phyloP scores from a whole-genome alignment of 139 green algal genomes.

The Chlamydomonas applanata region DNA sequence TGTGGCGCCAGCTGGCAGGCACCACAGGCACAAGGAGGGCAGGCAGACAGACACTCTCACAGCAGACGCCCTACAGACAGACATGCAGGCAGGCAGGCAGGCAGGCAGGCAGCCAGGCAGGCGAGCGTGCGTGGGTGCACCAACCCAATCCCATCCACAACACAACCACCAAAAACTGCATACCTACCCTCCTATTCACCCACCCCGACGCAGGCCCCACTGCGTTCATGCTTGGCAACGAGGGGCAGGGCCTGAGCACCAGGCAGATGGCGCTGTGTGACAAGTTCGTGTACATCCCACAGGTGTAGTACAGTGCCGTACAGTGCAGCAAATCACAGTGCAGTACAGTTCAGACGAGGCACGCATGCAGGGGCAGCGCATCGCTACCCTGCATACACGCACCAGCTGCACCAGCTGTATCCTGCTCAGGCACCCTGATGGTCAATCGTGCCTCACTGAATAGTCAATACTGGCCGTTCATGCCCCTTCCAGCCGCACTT shows the following conservation, averaged over 20 bases:
- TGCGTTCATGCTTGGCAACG: conserved; percentile 93
- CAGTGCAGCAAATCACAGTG: no score
- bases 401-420: no score
- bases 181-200: neutral
- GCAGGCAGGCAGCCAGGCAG: no score
- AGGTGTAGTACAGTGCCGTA: conserved; percentile 16
- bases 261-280: conserved; percentile 86
- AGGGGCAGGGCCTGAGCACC: conserved; percentile 82
- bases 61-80: no score
- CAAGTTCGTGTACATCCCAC: conserved; percentile 90
- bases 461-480: no score
- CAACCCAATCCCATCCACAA: neutral
- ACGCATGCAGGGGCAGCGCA: neutral
- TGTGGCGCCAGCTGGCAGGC: no score
- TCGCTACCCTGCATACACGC: no score
- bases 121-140: neutral
- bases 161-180: neutral
- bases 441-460: no score
- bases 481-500: neutral
- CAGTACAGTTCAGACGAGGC: no score
- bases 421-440: no score
- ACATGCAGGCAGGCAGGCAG: no score
- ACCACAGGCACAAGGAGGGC: neutral
- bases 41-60: neutral
- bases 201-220: conserved; percentile 57